Evolutionary conservation across 2,329 filamentous ascomycete genomes (phyloP).

Genomic region (Cercospora nicotianae): DNA sequence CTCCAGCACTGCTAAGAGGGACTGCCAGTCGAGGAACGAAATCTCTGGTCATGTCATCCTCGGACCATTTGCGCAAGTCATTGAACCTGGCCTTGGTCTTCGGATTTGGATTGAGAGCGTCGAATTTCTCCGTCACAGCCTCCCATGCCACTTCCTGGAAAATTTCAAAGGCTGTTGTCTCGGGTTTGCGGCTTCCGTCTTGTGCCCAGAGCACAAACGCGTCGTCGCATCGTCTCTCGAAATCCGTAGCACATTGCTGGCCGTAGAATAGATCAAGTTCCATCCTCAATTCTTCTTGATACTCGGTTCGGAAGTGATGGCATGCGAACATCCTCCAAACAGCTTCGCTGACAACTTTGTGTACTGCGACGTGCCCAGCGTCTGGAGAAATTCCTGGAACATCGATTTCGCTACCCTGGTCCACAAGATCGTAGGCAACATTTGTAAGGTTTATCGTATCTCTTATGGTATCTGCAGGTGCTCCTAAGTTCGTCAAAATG

Average conservation of each 20-base stretch:
- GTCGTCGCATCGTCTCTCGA: not conserved
- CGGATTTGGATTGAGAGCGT: not conserved
- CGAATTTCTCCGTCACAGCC: not conserved
- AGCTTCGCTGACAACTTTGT: not conserved
- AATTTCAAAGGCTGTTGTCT: not conserved
- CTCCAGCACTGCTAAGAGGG: not conserved
- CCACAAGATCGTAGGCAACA: not conserved
- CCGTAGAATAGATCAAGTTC: not conserved
- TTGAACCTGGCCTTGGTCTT: not conserved
- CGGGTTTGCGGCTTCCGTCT: not conserved
- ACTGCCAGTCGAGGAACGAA: not conserved
- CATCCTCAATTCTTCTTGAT: not conserved
- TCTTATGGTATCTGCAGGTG: not conserved
- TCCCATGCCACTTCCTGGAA: not conserved
- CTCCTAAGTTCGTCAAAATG: not conserved
- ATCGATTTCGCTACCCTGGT: not conserved
- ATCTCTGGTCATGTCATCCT: not conserved
- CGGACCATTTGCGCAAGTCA: not conserved
- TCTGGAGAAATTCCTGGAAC: not conserved
- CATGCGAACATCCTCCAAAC: not conserved
- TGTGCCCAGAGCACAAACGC: not conserved
- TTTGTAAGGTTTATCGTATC: not conserved
- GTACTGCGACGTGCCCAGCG: not conserved
- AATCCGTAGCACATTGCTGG: not conserved
- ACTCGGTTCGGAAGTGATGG: not conserved